Evolutionary conservation across 2,329 filamentous ascomycete genomes (phyloP).

Genomic region (Talaromyces sp.): DNA sequence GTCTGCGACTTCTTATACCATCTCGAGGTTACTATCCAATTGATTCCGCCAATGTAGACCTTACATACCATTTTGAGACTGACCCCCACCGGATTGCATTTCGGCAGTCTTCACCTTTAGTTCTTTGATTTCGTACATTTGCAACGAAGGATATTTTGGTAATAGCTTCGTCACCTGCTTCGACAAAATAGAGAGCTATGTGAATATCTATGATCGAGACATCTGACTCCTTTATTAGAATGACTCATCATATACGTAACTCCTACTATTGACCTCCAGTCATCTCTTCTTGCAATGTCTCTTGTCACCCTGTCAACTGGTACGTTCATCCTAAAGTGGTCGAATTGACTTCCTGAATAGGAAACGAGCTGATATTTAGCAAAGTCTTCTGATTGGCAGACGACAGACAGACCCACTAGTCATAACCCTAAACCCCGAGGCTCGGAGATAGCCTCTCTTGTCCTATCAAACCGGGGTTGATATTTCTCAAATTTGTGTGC

Average conservation of each 20-base stretch:
- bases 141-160: background rate
- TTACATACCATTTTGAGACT: background rate
- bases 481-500: background rate
- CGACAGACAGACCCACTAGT: background rate
- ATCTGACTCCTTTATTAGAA: background rate
- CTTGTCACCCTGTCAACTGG: no score
- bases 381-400: background rate
- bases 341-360: background rate
- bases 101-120: no score
- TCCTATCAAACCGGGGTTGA: no score
- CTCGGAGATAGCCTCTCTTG: background rate
- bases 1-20: background rate
- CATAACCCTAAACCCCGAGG: slow-evolving; percentile 3
- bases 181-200: background rate
- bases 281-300: background rate
- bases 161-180: background rate
- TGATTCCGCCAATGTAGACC: background rate
- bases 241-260: background rate
- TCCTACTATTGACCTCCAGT: background rate
- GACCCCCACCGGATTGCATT: background rate
- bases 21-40: background rate
- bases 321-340: background rate
- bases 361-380: background rate
- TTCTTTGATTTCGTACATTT: background rate
- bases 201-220: background rate